Base-by-base conservation (phyloP, 257 asterid genomes). In the Leptodermis oblonga region DNA sequence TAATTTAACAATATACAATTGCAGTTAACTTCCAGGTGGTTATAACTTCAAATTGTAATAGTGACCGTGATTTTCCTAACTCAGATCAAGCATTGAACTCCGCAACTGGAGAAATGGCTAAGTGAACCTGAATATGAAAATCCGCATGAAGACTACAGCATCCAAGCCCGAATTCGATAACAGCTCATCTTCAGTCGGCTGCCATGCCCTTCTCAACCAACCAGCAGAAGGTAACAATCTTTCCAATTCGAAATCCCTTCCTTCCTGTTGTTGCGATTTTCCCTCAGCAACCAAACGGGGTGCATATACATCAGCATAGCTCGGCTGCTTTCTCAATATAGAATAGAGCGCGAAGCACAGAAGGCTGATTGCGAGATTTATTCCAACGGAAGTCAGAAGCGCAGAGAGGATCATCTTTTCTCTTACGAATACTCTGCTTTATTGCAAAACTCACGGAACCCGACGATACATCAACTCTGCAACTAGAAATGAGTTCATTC, bases 101-200 rank as follows among this genome's bases (percentile, higher is more conserved):
- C 13, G 22, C 36, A 31, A 30, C 28, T 56, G 39, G 37, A 23
- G 69, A 25, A 64, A 39, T 37, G 5, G n/a, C 54, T 14, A 54
- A 56, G 82, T 76, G 48, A 64, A 90, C 99, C 97, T 86, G 75
- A 94, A 89, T 31, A 80, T 81, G 34, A 85, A 85, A 80, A 94
- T 87, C 70, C 97, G 95, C 92, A 94, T 89, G 83, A 94, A 91
- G 31, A 94, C 99, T 0, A 94, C 90, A 22, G 96, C 99, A 80
- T 94, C 99, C 82, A 94, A 82, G 30, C 99, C 97, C 28, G 92
- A 84, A 53, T 41, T 79, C 7, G 78, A 51, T 82, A 94, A 51
- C 61, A 94, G 83, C 77, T 94, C 96, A 60, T 81, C 97, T 74
- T 94, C 99, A 10, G 99, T 77, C 67, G 85, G 82, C 70, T 66